Conservation (phyloP, 1,139 yeast genomes). For the Kodamaea derodonti region DNA sequence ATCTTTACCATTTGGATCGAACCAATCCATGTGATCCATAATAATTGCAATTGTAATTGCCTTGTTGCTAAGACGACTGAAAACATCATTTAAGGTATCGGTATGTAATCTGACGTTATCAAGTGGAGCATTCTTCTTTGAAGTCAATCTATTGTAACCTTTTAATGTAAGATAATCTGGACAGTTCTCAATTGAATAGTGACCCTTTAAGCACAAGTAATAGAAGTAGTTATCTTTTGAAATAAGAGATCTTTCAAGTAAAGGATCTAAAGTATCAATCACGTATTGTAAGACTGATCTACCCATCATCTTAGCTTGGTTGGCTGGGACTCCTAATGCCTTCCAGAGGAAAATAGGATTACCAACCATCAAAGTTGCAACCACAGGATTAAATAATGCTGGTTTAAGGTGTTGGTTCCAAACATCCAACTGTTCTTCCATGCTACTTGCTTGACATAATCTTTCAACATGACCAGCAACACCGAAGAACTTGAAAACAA, state of each 20-base stretch:
- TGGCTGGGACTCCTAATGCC: conserved; percentile 82
- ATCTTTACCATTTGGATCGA: conserved; percentile 60
- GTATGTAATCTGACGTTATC: conserved; percentile 76
- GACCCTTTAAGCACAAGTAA: conserved; percentile 62
- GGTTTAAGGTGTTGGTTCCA: conserved; percentile 67
- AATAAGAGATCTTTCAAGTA: conserved; percentile 58
- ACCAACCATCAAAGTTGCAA: conserved; percentile 66
- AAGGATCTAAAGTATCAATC: conserved; percentile 74
- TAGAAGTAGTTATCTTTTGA: conserved; percentile 77
- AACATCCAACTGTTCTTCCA: conserved; percentile 57
- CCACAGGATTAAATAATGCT: conserved; percentile 64
- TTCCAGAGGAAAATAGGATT: conserved; percentile 82
- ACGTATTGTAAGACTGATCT: conserved; percentile 67
- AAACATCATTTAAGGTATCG: conserved; percentile 72
- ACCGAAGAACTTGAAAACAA: conserved; percentile 57
- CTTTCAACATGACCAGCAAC: conserved; percentile 47
- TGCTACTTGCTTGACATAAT: conserved; percentile 54
- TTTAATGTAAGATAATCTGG: conserved; percentile 68
- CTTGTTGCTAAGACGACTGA: conserved; percentile 56
- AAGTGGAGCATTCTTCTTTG: conserved; percentile 39
- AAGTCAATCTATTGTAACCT: conserved; percentile 50
- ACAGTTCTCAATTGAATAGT: conserved; percentile 61
- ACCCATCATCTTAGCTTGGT: conserved; percentile 80
- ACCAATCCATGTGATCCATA: conserved; percentile 95
- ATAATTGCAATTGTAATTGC: conserved; percentile 74